phyloP scores from a whole-genome alignment of 495 filamentous ascomycete genomes.

The Annulohypoxylon maeteangense region DNA sequence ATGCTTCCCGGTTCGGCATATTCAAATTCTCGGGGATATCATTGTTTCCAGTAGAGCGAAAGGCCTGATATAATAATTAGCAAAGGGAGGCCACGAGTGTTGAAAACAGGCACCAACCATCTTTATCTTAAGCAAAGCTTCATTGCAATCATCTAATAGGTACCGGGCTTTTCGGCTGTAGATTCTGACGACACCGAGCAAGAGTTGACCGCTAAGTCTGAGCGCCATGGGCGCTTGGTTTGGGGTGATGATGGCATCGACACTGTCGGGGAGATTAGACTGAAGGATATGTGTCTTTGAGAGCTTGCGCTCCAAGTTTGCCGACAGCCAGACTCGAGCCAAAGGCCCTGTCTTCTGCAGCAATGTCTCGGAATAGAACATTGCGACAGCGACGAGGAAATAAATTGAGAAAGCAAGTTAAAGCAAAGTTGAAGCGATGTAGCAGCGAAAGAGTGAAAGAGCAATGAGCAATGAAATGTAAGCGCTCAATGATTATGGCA shows the following conservation, averaged over 20 bases:
- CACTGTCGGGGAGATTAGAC: slow-evolving; percentile 90
- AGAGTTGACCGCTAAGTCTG: slow-evolving; percentile 89
- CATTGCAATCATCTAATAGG: slow-evolving; percentile 94
- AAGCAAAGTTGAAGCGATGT: slow-evolving; percentile 16
- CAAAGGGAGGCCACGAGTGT: background rate
- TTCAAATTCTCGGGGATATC: slow-evolving; percentile 75
- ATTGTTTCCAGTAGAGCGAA: slow-evolving; percentile 81
- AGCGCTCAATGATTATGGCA: slow-evolving; percentile 43
- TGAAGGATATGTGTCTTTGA: slow-evolving; percentile 94
- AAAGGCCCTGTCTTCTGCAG: slow-evolving; percentile 96
- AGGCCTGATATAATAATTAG: slow-evolving; percentile 68
- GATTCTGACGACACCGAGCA: slow-evolving; percentile 95
- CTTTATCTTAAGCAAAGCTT: slow-evolving; percentile 96
- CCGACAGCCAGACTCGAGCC: slow-evolving; percentile 97
- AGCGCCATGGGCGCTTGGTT: slow-evolving; percentile 95
- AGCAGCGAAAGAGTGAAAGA: background rate
- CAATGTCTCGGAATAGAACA: slow-evolving; percentile 98
- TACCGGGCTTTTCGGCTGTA: slow-evolving; percentile 98
- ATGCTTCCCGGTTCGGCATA: slow-evolving; percentile 71
- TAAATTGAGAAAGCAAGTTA: slow-evolving; percentile 48
- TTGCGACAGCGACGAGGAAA: slow-evolving; percentile 62
- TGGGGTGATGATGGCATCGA: slow-evolving; percentile 91
- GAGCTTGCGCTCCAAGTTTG: slow-evolving; percentile 96
- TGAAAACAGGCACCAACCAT: slow-evolving; percentile 71
- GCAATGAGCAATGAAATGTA: slow-evolving; percentile 16